Percentiles rank a stretch among this genome's conserved stretches.
These are phyloP conservation scores for Termitomyces sp. DNA, from an alignment of 768 basidiomycete species.

Conservation along the genomic window DNA sequence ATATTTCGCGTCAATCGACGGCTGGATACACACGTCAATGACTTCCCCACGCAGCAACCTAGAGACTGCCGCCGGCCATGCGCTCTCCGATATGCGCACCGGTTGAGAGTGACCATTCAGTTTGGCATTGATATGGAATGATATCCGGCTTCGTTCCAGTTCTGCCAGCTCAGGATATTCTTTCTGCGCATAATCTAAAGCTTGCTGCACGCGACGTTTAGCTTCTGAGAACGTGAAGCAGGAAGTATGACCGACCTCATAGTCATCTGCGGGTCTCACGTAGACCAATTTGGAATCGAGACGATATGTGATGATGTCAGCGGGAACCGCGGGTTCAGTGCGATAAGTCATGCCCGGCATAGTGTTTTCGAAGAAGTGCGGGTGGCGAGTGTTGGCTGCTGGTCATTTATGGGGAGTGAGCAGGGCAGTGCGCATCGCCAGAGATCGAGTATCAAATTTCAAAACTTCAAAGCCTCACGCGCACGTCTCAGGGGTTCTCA, in stretches of 20 bases:
- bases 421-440: too few species aligned
- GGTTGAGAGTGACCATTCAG: constrained; percentile 26
- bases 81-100: constrained; percentile 47
- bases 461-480: too few species aligned
- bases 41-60: constrained; percentile 42
- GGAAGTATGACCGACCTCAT: constrained; percentile 29
- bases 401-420: too few species aligned
- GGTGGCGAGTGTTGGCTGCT: background rate
- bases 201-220: constrained; percentile 32
- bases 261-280: constrained; percentile 38
- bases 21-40: constrained; percentile 38
- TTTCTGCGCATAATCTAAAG: constrained; percentile 43
- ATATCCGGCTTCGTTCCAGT: constrained; percentile 34
- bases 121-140: constrained; percentile 34
- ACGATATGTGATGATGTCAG: constrained; percentile 50
- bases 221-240: background rate
- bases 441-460: too few species aligned
- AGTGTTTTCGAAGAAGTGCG: background rate
- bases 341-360: constrained; percentile 19
- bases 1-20: constrained; percentile 22
- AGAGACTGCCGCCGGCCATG: constrained; percentile 39
- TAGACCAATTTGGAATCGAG: constrained; percentile 40
- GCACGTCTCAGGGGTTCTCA: too few species aligned
- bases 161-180: constrained; percentile 41
- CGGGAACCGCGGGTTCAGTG: constrained; percentile 19